Percentiles rank a stretch among this genome's conserved stretches.
phyloP scores from a whole-genome alignment of 179 eudicot genomes.

The Pouteria campechiana region DNA sequence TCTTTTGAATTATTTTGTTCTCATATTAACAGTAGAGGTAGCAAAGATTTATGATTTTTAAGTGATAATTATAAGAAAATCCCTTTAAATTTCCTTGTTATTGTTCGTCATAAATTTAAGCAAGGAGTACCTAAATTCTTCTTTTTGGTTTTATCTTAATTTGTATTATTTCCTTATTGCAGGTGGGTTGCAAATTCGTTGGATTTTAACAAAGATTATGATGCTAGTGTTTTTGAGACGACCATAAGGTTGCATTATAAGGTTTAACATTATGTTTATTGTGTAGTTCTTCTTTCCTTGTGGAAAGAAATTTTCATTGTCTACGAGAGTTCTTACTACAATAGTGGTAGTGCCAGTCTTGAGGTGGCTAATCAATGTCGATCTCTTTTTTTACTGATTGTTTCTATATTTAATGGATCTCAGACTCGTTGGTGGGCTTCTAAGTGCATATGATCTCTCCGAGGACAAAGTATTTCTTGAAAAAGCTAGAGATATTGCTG shows the following conservation, averaged over 20 bases:
- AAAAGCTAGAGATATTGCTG: slow-evolving; percentile 95
- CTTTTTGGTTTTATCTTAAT: no score
- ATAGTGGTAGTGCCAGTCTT: no score
- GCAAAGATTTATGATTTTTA: no score
- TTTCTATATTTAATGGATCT: slow-evolving; percentile 4
- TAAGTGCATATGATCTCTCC: slow-evolving; percentile 94
- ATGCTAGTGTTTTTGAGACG: slow-evolving; percentile 99
- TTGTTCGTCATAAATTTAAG: no score
- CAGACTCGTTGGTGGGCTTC: slow-evolving; percentile 99
- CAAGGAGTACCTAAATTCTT: no score
- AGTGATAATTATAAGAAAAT: no score
- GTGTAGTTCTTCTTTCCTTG: slow-evolving; percentile 4
- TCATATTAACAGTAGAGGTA: no score
- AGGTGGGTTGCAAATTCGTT: slow-evolving; percentile 93
- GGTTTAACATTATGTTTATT: slow-evolving; percentile 40
- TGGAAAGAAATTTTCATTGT: no score
- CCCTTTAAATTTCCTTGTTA: no score
- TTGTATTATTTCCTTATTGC: no score
- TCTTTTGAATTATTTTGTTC: neutral
- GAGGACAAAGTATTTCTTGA: slow-evolving; percentile 88
- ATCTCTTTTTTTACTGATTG: neutral
- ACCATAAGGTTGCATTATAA: slow-evolving; percentile 98
- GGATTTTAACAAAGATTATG: slow-evolving; percentile 98
- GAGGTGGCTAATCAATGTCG: neutral
- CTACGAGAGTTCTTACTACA: no score